These are phyloP conservation scores for Eimeria zaria DNA, from an alignment of 169 alveolate genomes.

Conservation along the genomic window DNA sequence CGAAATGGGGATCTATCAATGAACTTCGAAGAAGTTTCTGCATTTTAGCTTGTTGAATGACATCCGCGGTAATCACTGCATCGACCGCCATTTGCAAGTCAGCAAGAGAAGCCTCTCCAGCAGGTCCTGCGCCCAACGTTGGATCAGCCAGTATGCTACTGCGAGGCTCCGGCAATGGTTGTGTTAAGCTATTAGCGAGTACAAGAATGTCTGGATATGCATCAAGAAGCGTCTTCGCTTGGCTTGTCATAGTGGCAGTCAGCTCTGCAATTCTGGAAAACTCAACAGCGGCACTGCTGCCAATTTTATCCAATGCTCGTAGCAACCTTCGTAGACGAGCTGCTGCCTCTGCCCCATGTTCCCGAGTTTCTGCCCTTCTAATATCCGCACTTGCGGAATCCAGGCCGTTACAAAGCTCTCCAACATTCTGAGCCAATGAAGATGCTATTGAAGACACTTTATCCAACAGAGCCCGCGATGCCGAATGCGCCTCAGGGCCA, in stretches of 20 bases:
- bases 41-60: not conserved
- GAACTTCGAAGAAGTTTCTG: not conserved
- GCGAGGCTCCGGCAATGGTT: not conserved
- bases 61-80: slow-evolving; percentile 1
- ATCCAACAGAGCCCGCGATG: not conserved
- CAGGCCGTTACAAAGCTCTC: not conserved
- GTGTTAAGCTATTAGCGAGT: slow-evolving; percentile 11
- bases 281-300: not conserved
- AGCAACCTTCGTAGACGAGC: not conserved
- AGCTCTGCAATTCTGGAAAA: not conserved
- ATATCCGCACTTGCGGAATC: not conserved
- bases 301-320: slow-evolving; percentile 10
- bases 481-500: not conserved
- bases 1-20: not conserved
- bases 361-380: not conserved
- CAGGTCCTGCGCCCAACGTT: not conserved
- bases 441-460: not conserved
- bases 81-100: not conserved
- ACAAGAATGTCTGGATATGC: not conserved
- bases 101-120: not conserved
- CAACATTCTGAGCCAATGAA: not conserved
- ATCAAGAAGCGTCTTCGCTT: not conserved
- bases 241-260: slow-evolving; percentile 6
- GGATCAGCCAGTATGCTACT: not conserved
- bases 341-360: not conserved